Evolutionary conservation across 2,329 filamentous ascomycete genomes (phyloP), one percentile per base, ranked within the genome.

Genomic region (Cladorrhinum sp.): DNA sequence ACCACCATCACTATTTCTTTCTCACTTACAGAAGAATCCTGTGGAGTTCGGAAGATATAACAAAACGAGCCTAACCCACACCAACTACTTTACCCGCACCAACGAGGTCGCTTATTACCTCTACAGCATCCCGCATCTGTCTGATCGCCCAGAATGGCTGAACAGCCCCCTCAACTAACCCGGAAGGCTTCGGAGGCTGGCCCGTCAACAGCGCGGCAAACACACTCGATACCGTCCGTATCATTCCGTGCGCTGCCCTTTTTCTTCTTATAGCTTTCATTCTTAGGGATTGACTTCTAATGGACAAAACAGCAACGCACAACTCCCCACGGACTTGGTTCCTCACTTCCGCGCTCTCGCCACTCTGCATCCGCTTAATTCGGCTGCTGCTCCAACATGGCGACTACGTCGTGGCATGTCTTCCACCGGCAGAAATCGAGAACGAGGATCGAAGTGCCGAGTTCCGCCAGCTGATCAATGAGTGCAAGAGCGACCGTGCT

Each of bases 311-410:
- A 85, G 83, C 85, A 64, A 87, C 84, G 22, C 85, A 87, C 74
- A 88, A 87, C 71, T 87, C 85, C 29, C 92, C 93, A 55, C 88
- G 93, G 70, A 91, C 93, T 70, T 98, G 95, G 95, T 87, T 99
- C 71, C 79, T 99, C 66, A 96, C 93, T 10, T 89, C 91, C 61
- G 91, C 91, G 32, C 85, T 93, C 62, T 93, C 92, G 36, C 92
- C 93, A 12, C 84, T 97, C 65, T 89, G 89, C 57, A 89, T 96
- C 62, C 89, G 91, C 50, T 82, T 97, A 60, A 90, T 92, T 57
- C 86, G 89, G 58, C 85, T 91, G 68, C 82, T 96, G 49, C 87
- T 98, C 52, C 85, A 86, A n/a, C 92, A 97, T 75, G 93, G 95
- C 53, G 95, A 98, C 75, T 93, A 89, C 72, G 89, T 96, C 51